Evolutionary conservation across 192 early-diverging fungal genomes (phyloP).

Genomic region (Phycomyces nitens): DNA sequence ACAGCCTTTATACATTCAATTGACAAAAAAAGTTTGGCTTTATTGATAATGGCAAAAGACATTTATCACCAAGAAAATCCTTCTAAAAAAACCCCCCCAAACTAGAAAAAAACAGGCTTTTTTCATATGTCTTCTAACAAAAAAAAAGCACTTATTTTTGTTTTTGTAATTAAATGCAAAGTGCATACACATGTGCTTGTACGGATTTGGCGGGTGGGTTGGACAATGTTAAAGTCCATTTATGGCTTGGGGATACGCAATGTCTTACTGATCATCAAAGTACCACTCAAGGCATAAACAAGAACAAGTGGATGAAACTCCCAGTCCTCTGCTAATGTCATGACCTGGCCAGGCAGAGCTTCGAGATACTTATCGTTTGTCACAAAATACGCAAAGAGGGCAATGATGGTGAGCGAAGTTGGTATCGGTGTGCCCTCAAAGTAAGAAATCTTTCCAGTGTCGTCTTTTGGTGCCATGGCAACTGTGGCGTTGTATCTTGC

Average conservation of each 20-base stretch:
- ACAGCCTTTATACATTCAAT: too few species aligned
- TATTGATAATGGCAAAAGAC: too few species aligned
- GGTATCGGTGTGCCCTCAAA: slow-evolving; percentile 94
- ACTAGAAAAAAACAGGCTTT: too few species aligned
- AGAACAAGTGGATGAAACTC: slow-evolving; percentile 79
- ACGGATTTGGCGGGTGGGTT: too few species aligned
- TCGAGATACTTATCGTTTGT: slow-evolving; percentile 34
- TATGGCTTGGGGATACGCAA: slow-evolving; percentile 74
- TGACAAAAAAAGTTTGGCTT: too few species aligned
- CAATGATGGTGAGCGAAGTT: slow-evolving; percentile 67
- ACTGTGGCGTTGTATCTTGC: slow-evolving; percentile 91
- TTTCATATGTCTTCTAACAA: too few species aligned
- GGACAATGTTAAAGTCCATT: background rate
- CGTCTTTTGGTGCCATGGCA: slow-evolving; percentile 68
- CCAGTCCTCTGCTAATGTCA: slow-evolving; percentile 55
- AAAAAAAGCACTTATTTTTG: too few species aligned
- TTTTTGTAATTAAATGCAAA: too few species aligned
- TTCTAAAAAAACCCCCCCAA: too few species aligned
- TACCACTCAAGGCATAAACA: slow-evolving; percentile 74
- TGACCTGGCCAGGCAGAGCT: slow-evolving; percentile 55
- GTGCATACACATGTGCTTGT: too few species aligned
- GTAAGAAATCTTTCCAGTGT: slow-evolving; percentile 72
- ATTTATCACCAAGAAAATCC: too few species aligned
- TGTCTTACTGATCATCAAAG: slow-evolving; percentile 76
- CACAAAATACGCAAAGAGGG: slow-evolving; percentile 60